Base-by-base conservation (phyloP, 495 filamentous ascomycete genomes). In the Daldinia decipiens region DNA sequence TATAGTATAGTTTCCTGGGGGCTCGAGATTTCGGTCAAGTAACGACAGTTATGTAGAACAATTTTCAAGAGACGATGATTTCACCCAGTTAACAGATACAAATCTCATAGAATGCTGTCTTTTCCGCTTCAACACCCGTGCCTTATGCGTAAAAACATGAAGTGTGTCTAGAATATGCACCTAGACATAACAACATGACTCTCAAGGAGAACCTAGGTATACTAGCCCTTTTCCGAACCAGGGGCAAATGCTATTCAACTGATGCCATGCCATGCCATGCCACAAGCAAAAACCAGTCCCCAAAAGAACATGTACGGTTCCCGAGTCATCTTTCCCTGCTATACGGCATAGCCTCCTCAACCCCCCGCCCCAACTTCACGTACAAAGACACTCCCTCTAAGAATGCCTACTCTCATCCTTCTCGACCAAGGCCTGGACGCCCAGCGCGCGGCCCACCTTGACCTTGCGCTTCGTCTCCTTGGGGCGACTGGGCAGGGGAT, bases 351-450 rank as follows among this genome's bases (percentile, higher is more conserved):
- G 0, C 29, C 29, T 32, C 29, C 6, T 32, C 7, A 32, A 31
- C n/a, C 21, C 21, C 29, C 29, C 29, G 7, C 2, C 29, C 29
- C 29, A 32, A 32, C 29, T 32, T 32, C 29, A 8, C 29, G 9
- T 17, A 11, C 17, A 45, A 8, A 1, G 27, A 29, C 27, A 52
- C 45, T 52, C 53, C 15, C 62, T 47, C 68, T 76, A 76, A 40
- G 65, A 61, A 39, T 83, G 76, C 71, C 81, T 85, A 73, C 81
- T 87, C 77, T 91, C 92, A 78, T 90, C 92, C 80, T 87, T 88
- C 87, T 96, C 93, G 29, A 94, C 91, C 78, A 97, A 79, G 71
- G 95, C 93, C 7, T 91, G 90, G 3, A 97, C 94, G 7, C 94
- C 94, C 21, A 97, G 76, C 3, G 81, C 87, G 67, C 93, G 82